Evolutionary conservation across 768 basidiomycete genomes (phyloP).

Genomic region (Serendipita sp.): DNA sequence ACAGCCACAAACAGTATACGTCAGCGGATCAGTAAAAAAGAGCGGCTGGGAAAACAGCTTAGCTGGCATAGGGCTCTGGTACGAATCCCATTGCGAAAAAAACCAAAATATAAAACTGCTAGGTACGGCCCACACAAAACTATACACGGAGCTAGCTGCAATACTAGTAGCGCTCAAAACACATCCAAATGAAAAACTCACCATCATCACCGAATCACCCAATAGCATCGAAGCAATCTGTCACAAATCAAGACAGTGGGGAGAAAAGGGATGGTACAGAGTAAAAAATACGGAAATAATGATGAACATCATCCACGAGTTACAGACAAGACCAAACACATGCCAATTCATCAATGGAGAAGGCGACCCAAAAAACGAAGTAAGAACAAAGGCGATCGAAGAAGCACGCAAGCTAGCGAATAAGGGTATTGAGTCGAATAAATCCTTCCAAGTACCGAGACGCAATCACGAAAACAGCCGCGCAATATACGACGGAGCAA

Average conservation of each 20-base stretch:
- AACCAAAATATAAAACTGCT: background rate
- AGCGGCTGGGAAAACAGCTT: background rate
- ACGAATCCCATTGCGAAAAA: background rate
- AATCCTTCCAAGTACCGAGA: too few species aligned
- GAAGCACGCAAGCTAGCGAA: background rate
- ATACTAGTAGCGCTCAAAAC: background rate
- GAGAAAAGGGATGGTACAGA: background rate
- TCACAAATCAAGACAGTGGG: background rate
- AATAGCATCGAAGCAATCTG: background rate
- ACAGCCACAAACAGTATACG: background rate
- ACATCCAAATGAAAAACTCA: background rate
- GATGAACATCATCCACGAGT: background rate
- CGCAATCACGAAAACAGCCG: background rate
- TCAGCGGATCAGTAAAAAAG: background rate
- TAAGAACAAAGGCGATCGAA: background rate
- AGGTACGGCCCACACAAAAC: background rate
- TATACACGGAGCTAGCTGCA: background rate
- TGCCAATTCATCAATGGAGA: background rate
- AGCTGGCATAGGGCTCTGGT: background rate
- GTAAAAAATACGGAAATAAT: background rate
- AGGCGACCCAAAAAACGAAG: background rate
- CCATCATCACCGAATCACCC: background rate
- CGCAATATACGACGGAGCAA: background rate
- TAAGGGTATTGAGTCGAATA: background rate
- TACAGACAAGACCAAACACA: background rate